Evolutionary conservation across 2,329 filamentous ascomycete species (phyloP), one percentile per base, ranked within the genome.

Genomic region (Exophiala lecanii-corni): DNA sequence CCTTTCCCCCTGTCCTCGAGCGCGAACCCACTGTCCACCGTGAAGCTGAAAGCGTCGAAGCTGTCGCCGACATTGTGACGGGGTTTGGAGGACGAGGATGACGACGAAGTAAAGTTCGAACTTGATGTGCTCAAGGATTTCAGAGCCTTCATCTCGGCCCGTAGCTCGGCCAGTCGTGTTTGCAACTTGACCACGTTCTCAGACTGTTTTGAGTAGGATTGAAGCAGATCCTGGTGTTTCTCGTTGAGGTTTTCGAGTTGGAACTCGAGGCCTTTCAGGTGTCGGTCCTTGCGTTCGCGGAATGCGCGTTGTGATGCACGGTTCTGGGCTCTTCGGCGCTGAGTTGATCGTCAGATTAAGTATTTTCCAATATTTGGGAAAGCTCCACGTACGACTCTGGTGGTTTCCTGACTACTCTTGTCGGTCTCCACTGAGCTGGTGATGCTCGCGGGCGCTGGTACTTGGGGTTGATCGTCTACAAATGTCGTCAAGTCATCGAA

Each of bases 241-340:
- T 55, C 49, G 23, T 58, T 52, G 10, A 87, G 65, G 58, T 84
- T 79, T 31, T 81, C 73, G 2, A 87, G 80, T 64, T 86, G 86
- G 45, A 73, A 83, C 66, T 94, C 88, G 2, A 92, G 75, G 54
- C 89, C 84, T 62, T 87, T 88, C 32, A 92, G 64, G 58, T 94
- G 89, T 68, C 84, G 89, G 64, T 96, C 89, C 68, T 95, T 95
- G 50, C 89, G 84, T 65, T 95, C 89, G 41, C 89, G 81, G 74
- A 95, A 95, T 4, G 89, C 89, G 42, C 89, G 80, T 66, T 95
- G 89, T 4, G 89, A 89, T 6, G 89, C 89, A 53, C 89, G 79
- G 57, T 95, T 95, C 61, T 95, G 89, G 7, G 91, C 91, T 70
- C 97, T 96, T 25, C 89, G 84, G 69, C 94, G 94, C 88, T 94